Percentiles rank a stretch among this genome's conserved stretches.
Evolutionary conservation across 1,284 basidiomycete species (phyloP).

Genomic region (Trichosporon faecale): DNA sequence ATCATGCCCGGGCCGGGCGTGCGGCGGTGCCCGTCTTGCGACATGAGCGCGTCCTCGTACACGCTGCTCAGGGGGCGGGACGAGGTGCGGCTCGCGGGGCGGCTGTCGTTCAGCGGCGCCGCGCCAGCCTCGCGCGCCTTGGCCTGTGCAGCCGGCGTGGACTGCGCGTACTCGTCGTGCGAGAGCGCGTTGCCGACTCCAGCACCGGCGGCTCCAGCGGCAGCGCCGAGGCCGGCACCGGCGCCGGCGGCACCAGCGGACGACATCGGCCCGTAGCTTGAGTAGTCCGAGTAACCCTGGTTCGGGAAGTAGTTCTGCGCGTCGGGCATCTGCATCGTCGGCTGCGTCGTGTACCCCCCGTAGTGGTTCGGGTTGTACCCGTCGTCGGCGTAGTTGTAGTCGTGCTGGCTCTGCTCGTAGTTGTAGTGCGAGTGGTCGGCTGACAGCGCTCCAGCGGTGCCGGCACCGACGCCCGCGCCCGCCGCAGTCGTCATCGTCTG

Average conservation of each 20-base stretch:
- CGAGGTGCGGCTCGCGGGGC: constrained; percentile 1
- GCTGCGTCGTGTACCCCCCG: constrained; percentile 19
- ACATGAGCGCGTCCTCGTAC: constrained; percentile 31
- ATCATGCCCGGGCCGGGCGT: constrained; percentile 18
- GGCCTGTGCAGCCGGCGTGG: constrained; percentile 33
- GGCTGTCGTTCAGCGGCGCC: not conserved
- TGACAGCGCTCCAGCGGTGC: not conserved
- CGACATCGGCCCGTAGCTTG: constrained; percentile 21
- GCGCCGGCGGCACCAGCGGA: not conserved
- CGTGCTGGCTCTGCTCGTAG: constrained; percentile 5
- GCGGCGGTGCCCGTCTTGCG: constrained; percentile 20
- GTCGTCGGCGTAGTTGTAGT: constrained; percentile 7
- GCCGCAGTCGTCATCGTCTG: constrained; percentile 5
- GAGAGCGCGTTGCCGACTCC: not conserved
- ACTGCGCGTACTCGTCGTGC: constrained; percentile 10
- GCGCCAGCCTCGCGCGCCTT: constrained; percentile 40
- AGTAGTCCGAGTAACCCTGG: constrained; percentile 18
- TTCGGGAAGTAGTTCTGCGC: constrained; percentile 38
- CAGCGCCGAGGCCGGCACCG: constrained; percentile 9
- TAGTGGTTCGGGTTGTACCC: constrained; percentile 22
- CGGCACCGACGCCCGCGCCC: not conserved
- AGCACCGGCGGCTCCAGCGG: not conserved
- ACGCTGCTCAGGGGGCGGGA: not conserved
- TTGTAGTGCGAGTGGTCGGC: constrained; percentile 3
- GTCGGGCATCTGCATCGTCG: constrained; percentile 45